phyloP scores from a whole-genome alignment of 345 rosid genomes.

The Aquilaria yunnanensis region DNA sequence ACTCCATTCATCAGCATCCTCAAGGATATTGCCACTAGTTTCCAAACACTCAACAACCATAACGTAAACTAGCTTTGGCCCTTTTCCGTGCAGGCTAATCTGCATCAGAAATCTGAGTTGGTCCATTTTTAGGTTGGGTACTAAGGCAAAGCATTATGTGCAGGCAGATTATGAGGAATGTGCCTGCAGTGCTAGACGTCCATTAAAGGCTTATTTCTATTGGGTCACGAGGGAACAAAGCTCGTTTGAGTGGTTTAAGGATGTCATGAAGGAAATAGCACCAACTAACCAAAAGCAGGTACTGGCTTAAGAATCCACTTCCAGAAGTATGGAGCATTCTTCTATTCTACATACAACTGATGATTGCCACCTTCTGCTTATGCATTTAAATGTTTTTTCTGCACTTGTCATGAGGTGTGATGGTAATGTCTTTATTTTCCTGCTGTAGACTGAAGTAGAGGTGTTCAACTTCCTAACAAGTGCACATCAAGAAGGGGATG shows the following conservation, averaged over 20 bases:
- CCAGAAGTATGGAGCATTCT: background rate
- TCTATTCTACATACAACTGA: too few relatives aligned
- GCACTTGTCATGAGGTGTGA: background rate
- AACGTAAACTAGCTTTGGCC: conserved; percentile 1
- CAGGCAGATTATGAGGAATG: conserved; percentile 19
- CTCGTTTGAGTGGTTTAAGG: conserved; percentile 55
- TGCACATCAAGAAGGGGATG: conserved; percentile 41
- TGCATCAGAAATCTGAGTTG: background rate
- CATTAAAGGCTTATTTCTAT: conserved; percentile 46
- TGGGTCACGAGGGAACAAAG: conserved; percentile 63
- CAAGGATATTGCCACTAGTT: conserved; percentile 25
- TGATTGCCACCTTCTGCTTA: too few relatives aligned
- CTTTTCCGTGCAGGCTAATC: background rate
- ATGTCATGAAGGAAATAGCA: conserved; percentile 28
- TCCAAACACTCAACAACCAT: conserved; percentile 5
- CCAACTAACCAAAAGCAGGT: conserved; percentile 30
- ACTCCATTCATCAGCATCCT: conserved; percentile 62
- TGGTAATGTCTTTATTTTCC: background rate
- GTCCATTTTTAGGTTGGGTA: conserved; percentile 2
- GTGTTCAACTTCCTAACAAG: conserved; percentile 40
- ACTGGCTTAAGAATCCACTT: background rate
- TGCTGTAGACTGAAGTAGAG: conserved; percentile 31
- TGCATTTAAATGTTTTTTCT: background rate
- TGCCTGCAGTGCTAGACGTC: conserved; percentile 17
- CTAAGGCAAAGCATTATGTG: background rate